Evolutionary conservation across 1,139 yeast species (phyloP).

Genomic region (Suhomyces bolitotheri): DNA sequence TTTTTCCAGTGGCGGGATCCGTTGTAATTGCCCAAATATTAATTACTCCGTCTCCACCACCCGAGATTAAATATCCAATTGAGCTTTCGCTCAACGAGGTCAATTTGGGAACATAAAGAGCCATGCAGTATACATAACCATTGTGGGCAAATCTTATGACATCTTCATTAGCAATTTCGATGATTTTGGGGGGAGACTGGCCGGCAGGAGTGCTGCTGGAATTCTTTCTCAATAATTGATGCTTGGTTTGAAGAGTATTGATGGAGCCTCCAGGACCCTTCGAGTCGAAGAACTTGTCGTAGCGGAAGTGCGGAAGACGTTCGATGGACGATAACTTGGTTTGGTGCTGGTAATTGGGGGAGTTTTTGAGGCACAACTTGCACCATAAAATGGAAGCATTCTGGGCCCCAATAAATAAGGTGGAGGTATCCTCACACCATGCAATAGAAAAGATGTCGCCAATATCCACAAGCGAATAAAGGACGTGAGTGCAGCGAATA

Average conservation of each 20-base stretch:
- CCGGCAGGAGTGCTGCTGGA: conserved; percentile 14
- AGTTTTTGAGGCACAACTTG: conserved; percentile 24
- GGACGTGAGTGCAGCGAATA: conserved; percentile 55
- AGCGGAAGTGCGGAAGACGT: conserved; percentile 76
- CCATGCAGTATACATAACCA: conserved; percentile 82
- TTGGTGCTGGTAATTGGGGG: neutral
- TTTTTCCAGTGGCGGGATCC: conserved; percentile 8
- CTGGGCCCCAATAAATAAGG: conserved; percentile 85
- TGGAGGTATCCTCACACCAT: conserved; percentile 60
- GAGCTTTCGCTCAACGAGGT: conserved; percentile 3
- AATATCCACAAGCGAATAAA: conserved; percentile 81
- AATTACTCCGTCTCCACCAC: conserved; percentile 89
- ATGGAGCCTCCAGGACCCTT: conserved; percentile 75
- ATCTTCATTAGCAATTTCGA: conserved; percentile 70
- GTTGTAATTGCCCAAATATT: conserved; percentile 63
- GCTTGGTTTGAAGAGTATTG: conserved; percentile 36
- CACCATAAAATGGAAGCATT: conserved; percentile 87
- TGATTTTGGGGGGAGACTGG: conserved; percentile 31
- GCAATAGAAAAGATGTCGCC: conserved; percentile 90
- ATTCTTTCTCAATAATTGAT: conserved; percentile 27
- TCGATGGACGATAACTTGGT: conserved; percentile 21
- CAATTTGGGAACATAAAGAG: conserved; percentile 23
- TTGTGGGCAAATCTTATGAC: conserved; percentile 82
- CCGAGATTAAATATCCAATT: conserved; percentile 35
- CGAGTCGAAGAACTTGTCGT: conserved; percentile 87